Conservation (phyloP, 257 asterid species). For the Jasminum sambac region DNA sequence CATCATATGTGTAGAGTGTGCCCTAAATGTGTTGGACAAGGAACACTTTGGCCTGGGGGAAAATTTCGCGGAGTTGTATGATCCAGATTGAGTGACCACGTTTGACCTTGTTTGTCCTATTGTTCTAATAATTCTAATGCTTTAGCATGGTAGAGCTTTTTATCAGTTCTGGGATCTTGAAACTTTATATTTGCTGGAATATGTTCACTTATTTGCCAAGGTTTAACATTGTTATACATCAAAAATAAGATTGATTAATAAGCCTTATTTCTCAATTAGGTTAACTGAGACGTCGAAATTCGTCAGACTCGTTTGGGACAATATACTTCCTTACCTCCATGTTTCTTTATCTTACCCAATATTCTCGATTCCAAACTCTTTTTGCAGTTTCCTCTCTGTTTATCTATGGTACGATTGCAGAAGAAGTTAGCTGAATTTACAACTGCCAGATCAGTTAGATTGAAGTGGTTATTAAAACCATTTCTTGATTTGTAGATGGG, state of each 20-base stretch:
- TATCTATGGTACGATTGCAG: not conserved
- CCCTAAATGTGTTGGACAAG: not conserved
- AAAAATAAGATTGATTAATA: not conserved
- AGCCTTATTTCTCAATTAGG: constrained; percentile 43
- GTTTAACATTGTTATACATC: not conserved
- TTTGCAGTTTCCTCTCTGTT: not conserved
- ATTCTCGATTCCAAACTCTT: not conserved
- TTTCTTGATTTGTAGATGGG: not conserved
- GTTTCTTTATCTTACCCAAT: constrained; percentile 34
- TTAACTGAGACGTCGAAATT: constrained; percentile 57
- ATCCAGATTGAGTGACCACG: not conserved
- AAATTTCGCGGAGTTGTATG: not conserved
- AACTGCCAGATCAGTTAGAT: not conserved
- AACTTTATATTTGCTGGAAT: not conserved
- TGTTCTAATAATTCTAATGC: not conserved
- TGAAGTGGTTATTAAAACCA: not conserved
- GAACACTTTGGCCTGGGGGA: not conserved
- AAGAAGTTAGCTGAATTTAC: not conserved
- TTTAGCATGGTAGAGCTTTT: not conserved
- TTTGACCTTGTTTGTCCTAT: not conserved
- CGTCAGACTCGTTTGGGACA: constrained; percentile 48
- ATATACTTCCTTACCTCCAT: constrained; percentile 78
- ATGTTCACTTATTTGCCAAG: not conserved
- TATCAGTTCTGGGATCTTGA: not conserved
- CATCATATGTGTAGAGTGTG: not conserved